These are phyloP conservation scores for Scheffersomyces segobiensis DNA, from an alignment of 1,139 yeast genomes.

Conservation along the genomic window DNA sequence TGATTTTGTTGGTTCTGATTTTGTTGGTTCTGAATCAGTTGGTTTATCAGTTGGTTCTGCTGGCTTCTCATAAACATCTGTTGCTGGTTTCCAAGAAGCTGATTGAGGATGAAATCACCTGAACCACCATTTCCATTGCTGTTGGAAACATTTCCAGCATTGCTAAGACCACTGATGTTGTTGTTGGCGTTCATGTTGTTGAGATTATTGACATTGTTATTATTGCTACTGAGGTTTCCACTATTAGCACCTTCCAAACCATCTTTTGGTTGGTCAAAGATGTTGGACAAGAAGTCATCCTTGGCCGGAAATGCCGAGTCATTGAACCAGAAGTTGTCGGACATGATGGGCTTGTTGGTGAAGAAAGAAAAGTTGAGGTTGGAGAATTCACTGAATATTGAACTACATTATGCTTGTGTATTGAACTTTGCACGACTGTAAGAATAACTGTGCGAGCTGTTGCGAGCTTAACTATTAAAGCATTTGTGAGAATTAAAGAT, in stretches of 20 bases:
- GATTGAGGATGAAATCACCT: constrained; percentile 12
- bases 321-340: constrained; percentile 47
- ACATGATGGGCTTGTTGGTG: constrained; percentile 21
- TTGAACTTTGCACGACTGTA: neutral
- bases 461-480: neutral
- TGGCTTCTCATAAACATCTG: constrained; percentile 26
- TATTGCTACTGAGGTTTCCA: constrained; percentile 9
- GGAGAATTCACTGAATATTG: neutral
- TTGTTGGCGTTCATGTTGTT: constrained; percentile 9
- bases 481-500: neutral
- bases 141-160: constrained; percentile 3
- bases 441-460: neutral
- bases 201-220: constrained; percentile 7
- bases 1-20: constrained; percentile 5
- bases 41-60: constrained; percentile 12
- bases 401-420: neutral
- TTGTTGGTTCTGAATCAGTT: constrained; percentile 1
- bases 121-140: constrained; percentile 7
- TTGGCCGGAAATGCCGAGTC: constrained; percentile 35
- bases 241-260: constrained; percentile 1
- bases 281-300: constrained; percentile 39
- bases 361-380: neutral
- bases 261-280: constrained; percentile 27
- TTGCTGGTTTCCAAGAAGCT: constrained; percentile 8
- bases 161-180: neutral